These are phyloP conservation scores for Eimeria acervulina DNA, from an alignment of 169 alveolate genomes.

Conservation along the genomic window DNA sequence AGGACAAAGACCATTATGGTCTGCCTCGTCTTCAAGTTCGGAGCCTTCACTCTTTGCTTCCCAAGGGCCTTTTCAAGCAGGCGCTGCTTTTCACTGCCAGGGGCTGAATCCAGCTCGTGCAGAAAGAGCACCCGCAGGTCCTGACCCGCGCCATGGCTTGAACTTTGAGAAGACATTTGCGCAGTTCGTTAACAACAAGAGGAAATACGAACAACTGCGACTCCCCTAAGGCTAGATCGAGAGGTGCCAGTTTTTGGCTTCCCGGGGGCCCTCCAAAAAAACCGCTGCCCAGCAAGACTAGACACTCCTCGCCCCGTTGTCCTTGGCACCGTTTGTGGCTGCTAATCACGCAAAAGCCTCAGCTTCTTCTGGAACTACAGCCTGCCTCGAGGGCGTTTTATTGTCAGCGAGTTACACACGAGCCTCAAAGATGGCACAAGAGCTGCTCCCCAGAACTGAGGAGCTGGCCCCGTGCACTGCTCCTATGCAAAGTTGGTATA, in stretches of 20 bases:
- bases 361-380: not conserved
- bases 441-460: not conserved
- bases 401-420: not conserved
- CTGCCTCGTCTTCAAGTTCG: slow-evolving; percentile 83
- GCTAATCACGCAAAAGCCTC: not conserved
- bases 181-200: not conserved
- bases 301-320: not conserved
- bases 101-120: slow-evolving; percentile 83
- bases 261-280: not conserved
- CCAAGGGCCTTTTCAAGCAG: slow-evolving; percentile 83
- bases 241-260: not conserved
- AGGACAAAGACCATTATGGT: slow-evolving; percentile 81
- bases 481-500: not conserved
- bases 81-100: slow-evolving; percentile 83
- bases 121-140: slow-evolving; percentile 78
- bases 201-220: not conserved
- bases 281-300: not conserved
- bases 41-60: slow-evolving; percentile 78
- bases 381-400: not conserved
- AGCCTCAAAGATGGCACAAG: not conserved
- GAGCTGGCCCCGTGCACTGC: not conserved
- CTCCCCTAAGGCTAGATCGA: not conserved
- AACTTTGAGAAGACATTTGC: not conserved
- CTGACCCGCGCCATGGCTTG: slow-evolving; percentile 21
- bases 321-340: not conserved